These are phyloP conservation scores for Suhomyces anneliseae DNA, from an alignment of 1,139 yeast species.

Conservation along the genomic window DNA sequence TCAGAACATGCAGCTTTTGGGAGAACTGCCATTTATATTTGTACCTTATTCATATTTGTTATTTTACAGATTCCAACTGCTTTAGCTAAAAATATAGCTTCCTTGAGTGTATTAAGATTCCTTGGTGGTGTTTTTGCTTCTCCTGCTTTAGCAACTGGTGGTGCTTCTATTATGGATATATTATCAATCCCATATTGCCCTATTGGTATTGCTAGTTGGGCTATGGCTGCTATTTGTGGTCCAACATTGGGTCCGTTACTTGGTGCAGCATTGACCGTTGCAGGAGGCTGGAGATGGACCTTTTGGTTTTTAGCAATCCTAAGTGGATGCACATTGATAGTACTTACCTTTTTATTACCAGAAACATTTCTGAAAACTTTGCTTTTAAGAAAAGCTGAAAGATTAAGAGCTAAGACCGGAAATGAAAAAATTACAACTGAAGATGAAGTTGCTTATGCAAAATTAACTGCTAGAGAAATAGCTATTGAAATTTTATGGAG, in stretches of 20 bases:
- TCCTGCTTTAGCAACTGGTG: constrained; percentile 38
- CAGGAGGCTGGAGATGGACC: constrained; percentile 37
- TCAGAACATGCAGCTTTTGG: constrained; percentile 51
- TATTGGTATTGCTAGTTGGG: constrained; percentile 35
- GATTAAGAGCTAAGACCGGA: constrained; percentile 35
- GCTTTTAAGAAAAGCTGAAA: constrained; percentile 32
- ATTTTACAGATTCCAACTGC: constrained; percentile 35
- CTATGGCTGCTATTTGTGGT: constrained; percentile 34
- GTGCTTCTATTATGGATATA: constrained; percentile 34
- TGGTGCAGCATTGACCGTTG: constrained; percentile 30
- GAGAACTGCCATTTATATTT: constrained; percentile 41
- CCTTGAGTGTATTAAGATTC: constrained; percentile 31
- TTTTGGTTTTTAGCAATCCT: constrained; percentile 37
- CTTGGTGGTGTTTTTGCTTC: constrained; percentile 35
- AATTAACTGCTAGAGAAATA: constrained; percentile 21
- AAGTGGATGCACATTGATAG: constrained; percentile 26
- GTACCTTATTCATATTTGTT: constrained; percentile 27
- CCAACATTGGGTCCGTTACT: constrained; percentile 38
- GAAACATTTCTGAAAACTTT: constrained; percentile 35
- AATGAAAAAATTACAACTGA: constrained; percentile 27
- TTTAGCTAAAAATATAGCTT: constrained; percentile 27
- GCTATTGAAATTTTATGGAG: constrained; percentile 47
- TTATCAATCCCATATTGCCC: constrained; percentile 26
- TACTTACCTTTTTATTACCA: constrained; percentile 30
- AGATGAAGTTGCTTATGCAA: constrained; percentile 26